These are phyloP conservation scores for Solanum hybrid DNA, from an alignment of 305 asterid species.

Conservation along the genomic window DNA sequence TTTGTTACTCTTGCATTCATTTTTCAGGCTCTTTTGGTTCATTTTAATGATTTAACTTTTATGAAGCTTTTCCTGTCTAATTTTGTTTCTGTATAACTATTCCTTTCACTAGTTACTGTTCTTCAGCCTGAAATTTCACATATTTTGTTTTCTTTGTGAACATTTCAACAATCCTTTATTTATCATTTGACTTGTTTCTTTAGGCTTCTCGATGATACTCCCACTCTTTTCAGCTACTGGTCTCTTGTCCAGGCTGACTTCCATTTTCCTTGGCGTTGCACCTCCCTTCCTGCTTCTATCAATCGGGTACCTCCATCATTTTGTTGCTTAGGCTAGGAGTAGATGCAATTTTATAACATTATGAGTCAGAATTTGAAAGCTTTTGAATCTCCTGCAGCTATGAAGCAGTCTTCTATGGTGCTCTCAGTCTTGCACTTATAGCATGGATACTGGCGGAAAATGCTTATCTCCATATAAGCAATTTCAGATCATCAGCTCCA, in stretches of 20 bases:
- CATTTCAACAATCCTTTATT: background rate
- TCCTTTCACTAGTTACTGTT: background rate
- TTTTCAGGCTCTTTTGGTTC: background rate
- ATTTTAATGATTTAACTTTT: background rate
- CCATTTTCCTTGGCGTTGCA: conserved; percentile 87
- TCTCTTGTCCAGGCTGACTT: conserved; percentile 70
- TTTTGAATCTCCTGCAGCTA: conserved; percentile 46
- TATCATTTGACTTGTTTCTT: conserved; percentile 11
- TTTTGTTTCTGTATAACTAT: background rate
- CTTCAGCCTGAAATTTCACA: background rate
- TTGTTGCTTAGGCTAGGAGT: background rate
- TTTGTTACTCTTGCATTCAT: background rate
- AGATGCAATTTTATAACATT: background rate
- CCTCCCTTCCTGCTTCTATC: conserved; percentile 92
- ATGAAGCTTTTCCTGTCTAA: background rate
- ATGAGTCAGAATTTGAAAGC: background rate
- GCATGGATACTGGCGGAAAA: conserved; percentile 93
- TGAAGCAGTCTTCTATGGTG: conserved; percentile 86
- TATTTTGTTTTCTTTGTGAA: conserved; percentile 1
- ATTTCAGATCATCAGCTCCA: conserved; percentile 33
- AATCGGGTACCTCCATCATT: conserved; percentile 58
- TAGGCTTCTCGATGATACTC: conserved; percentile 71
- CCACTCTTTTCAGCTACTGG: conserved; percentile 78
- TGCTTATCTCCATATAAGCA: conserved; percentile 40
- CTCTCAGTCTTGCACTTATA: conserved; percentile 77